Percentiles rank a stretch among this genome's conserved stretches.
Conservation (phyloP, 129 eudicot species). For the Dittrichia graveolens region DNA sequence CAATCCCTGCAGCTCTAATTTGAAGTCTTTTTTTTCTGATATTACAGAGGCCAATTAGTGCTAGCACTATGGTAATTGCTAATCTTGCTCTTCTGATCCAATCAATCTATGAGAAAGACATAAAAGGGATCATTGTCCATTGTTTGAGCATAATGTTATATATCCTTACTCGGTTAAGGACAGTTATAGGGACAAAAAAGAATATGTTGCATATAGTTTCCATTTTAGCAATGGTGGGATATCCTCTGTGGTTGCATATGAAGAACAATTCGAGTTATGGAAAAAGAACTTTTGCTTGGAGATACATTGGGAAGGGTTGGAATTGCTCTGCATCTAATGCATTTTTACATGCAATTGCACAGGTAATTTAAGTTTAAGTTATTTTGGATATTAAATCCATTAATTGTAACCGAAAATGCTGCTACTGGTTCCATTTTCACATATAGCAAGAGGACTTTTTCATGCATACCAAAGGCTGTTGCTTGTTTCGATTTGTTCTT, state of each 20-base stretch:
- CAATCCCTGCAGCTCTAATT: not conserved
- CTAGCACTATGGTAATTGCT: conserved; percentile 25
- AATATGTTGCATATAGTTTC: conserved; percentile 22
- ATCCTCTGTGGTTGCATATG: conserved; percentile 22
- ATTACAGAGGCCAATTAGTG: conserved; percentile 28
- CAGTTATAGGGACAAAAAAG: conserved; percentile 9
- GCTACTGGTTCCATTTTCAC: not conserved
- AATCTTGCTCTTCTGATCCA: conserved; percentile 33
- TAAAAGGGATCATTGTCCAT: conserved; percentile 21
- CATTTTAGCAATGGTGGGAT: conserved; percentile 31
- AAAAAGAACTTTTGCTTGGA: conserved; percentile 17
- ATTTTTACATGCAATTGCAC: conserved; percentile 14
- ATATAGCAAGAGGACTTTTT: not conserved
- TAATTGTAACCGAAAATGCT: conserved; percentile 2
- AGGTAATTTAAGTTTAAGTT: conserved; percentile 12
- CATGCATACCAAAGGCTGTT: not conserved
- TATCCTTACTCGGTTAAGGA: conserved; percentile 7
- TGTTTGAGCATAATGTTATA: conserved; percentile 20
- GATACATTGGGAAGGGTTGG: conserved; percentile 34
- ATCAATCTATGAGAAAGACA: conserved; percentile 26
- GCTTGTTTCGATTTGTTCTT: not conserved
- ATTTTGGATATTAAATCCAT: not conserved
- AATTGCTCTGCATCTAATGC: conserved; percentile 27
- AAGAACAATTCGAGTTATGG: conserved; percentile 7
- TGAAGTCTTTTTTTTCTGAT: not conserved